phyloP scores from a whole-genome alignment of 2,329 filamentous ascomycete species.

The Xylaria sp. region DNA sequence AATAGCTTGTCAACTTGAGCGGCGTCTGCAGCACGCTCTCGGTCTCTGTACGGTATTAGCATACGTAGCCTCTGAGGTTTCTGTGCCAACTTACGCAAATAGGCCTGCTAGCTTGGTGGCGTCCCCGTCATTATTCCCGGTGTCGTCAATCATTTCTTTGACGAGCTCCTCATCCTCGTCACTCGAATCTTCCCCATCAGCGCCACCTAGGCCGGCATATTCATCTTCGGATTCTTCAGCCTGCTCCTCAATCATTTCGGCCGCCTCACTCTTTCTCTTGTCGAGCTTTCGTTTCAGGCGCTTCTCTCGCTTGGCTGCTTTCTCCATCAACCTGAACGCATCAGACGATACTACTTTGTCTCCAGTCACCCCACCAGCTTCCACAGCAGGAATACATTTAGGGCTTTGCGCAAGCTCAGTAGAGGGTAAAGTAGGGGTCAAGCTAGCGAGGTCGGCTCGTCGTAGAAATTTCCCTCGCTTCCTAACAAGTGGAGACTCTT shows the following conservation, averaged over 20 bases:
- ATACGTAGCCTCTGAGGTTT: neutral
- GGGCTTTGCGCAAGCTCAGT: constrained; percentile 43
- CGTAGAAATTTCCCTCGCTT: constrained; percentile 60
- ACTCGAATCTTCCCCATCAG: constrained; percentile 82
- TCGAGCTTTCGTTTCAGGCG: constrained; percentile 66
- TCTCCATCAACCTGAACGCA: constrained; percentile 75
- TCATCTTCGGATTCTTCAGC: constrained; percentile 98
- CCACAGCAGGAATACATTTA: constrained; percentile 43
- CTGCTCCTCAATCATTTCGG: constrained; percentile 87
- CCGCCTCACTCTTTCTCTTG: constrained; percentile 86
- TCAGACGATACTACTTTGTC: constrained; percentile 34
- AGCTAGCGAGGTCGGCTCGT: constrained; percentile 29
- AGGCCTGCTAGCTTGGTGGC: constrained; percentile 83
- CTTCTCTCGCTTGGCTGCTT: constrained; percentile 63
- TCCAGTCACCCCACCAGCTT: constrained; percentile 35
- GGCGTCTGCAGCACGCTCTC: constrained; percentile 80
- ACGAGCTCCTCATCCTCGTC: constrained; percentile 74
- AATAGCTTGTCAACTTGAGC: constrained; percentile 89
- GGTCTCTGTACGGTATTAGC: constrained; percentile 61
- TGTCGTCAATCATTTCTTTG: constrained; percentile 89
- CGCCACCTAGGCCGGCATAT: constrained; percentile 91
- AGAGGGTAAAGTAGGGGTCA: constrained; percentile 49
- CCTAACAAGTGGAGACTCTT: constrained; percentile 70
- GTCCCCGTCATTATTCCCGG: constrained; percentile 75
- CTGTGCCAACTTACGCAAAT: constrained; percentile 72